These are phyloP conservation scores for Trichoderma sp. DNA, from an alignment of 2,329 filamentous ascomycete species.

Conservation along the genomic window DNA sequence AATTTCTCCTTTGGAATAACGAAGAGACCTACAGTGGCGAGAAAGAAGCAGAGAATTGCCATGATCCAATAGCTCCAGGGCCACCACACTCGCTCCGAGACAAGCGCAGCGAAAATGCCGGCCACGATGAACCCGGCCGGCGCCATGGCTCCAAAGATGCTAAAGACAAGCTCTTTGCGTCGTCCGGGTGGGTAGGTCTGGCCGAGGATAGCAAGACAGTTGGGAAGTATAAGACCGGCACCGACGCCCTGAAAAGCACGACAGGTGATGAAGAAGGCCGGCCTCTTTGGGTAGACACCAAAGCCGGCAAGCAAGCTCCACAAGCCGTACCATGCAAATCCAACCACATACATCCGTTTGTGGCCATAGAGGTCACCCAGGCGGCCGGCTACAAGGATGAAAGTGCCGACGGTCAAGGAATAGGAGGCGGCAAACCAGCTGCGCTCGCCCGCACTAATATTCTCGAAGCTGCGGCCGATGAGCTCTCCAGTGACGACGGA, in stretches of 20 bases:
- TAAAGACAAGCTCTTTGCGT: slow-evolving; percentile 39
- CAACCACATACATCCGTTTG: slow-evolving; percentile 50
- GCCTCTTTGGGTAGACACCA: slow-evolving; percentile 35
- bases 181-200: slow-evolving; percentile 45
- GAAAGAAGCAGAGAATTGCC: slow-evolving; percentile 33
- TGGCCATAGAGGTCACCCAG: slow-evolving; percentile 56
- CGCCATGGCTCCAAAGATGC: slow-evolving; percentile 40
- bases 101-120: slow-evolving; percentile 27
- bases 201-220: slow-evolving; percentile 57
- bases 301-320: slow-evolving; percentile 49
- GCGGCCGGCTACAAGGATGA: slow-evolving; percentile 54
- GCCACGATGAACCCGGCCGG: slow-evolving; percentile 36
- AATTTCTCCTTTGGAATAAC: slow-evolving; percentile 30
- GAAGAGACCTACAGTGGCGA: slow-evolving; percentile 32
- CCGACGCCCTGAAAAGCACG: slow-evolving; percentile 57
- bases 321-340: slow-evolving; percentile 51
- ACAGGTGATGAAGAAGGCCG: slow-evolving; percentile 45
- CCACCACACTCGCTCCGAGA: slow-evolving; percentile 39
- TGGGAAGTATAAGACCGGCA: slow-evolving; percentile 57
- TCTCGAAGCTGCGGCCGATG: slow-evolving; percentile 2
- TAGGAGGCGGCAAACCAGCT: slow-evolving; percentile 4
- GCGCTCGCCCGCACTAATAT: background rate
- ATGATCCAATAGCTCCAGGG: slow-evolving; percentile 46
- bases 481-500: background rate
- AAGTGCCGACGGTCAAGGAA: slow-evolving; percentile 42